Evolutionary conservation across 805 yeast species (phyloP), one percentile per base, ranked within the genome.

Genomic region (Teunomyces funiuensis): DNA sequence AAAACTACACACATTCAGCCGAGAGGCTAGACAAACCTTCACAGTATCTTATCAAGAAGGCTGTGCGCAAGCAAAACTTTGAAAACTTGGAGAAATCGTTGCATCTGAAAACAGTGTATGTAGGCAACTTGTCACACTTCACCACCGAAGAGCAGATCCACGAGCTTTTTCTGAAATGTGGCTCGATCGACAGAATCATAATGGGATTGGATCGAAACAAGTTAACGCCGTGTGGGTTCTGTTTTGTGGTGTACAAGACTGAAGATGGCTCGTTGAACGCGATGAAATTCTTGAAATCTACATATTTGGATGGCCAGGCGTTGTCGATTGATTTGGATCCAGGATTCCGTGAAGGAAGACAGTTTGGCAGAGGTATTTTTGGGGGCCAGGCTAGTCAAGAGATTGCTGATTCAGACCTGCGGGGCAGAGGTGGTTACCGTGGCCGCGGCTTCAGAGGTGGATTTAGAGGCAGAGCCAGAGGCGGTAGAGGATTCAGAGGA

Each of bases 171-270:
- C 77, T 85, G 46, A 84, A 85, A 60, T 82, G 87, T 55, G 98
- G 97, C 1, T 71, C 78, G 11, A 82, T 91, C 28, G 79, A 79
- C 50, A 74, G 84, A 55, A 86, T 90, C 30, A 82, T 91, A 39
- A 93, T 93, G 98, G 99, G 99, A 0, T 75, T 93, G 27, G 97
- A 93, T 61, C 76, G 97, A 50, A 83, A 83, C 59, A 85, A 86
- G 51, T 80, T 83, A 54, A 90, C 97, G 1, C 99, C 99, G 2
- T 90, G 98, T 59, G 98, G 99, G 13, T 91, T 93, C 62, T 90
- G 97, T 59, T 93, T 93, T 59, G 89, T 93, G 28, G 84, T 88
- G 34, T 93, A 83, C 60, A 76, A 75, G 40, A 61, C 69, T 20
- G 82, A 82, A 33, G 73, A 74, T 37, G 89, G 87, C 37, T 88